Conservation (phyloP, 805 yeast species). For the Barnettozyma salicaria region DNA sequence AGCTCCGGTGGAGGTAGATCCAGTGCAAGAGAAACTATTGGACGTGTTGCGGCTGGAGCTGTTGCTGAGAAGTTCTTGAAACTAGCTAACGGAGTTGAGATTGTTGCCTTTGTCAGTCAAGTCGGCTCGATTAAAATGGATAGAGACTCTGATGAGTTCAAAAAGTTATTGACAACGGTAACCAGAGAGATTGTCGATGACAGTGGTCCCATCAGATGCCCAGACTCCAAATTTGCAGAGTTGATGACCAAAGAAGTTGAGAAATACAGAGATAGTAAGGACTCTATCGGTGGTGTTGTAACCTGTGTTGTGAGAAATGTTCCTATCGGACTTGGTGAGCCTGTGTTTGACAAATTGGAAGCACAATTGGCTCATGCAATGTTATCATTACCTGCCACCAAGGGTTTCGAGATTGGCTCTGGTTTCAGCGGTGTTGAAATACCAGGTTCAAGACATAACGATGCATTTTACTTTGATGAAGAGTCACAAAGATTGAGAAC, state of each 20-base stretch:
- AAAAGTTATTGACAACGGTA: slow-evolving; percentile 60
- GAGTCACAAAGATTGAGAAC: slow-evolving; percentile 68
- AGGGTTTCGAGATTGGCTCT: slow-evolving; percentile 96
- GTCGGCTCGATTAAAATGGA: slow-evolving; percentile 79
- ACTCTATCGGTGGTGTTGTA: slow-evolving; percentile 96
- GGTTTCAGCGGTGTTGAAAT: slow-evolving; percentile 87
- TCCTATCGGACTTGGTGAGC: slow-evolving; percentile 97
- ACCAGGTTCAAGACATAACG: slow-evolving; percentile 94
- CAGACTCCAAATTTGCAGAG: slow-evolving; percentile 63
- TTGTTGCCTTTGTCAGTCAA: slow-evolving; percentile 93
- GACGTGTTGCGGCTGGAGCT: slow-evolving; percentile 98
- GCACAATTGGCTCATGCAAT: slow-evolving; percentile 95
- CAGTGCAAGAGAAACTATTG: slow-evolving; percentile 96
- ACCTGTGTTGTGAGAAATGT: slow-evolving; percentile 94
- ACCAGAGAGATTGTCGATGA: slow-evolving; percentile 87
- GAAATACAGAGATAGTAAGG: slow-evolving; percentile 75
- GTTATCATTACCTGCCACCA: slow-evolving; percentile 96
- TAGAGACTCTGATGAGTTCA: slow-evolving; percentile 67
- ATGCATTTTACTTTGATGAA: slow-evolving; percentile 65
- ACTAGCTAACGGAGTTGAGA: slow-evolving; percentile 77
- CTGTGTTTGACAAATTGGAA: slow-evolving; percentile 94
- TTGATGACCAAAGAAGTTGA: slow-evolving; percentile 85
- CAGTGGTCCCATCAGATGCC: slow-evolving; percentile 90
- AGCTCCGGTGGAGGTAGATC: slow-evolving; percentile 97
- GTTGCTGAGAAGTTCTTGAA: slow-evolving; percentile 87